These are phyloP conservation scores for Eucalyptus lansdowneana DNA, from an alignment of 345 rosid species.

Conservation along the genomic window DNA sequence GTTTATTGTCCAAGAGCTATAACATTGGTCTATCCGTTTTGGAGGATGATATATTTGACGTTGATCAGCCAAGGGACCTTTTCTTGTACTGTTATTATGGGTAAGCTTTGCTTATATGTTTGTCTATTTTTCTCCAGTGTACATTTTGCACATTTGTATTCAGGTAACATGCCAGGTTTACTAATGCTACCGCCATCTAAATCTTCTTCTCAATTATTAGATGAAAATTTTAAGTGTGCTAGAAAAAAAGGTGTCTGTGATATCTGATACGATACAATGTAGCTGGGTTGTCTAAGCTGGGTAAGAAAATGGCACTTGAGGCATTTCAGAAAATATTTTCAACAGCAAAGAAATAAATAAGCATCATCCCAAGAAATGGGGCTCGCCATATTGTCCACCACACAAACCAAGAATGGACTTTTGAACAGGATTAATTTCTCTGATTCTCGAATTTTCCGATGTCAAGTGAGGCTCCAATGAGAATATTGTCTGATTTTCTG, in stretches of 20 bases:
- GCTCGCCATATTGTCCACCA: background rate
- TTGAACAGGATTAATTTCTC: background rate
- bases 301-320: background rate
- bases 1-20: slow-evolving; percentile 65
- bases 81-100: slow-evolving; percentile 92
- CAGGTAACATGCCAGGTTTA: background rate
- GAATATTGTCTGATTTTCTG: background rate
- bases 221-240: background rate
- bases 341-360: background rate
- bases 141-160: background rate
- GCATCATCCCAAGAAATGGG: background rate
- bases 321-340: background rate
- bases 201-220: background rate
- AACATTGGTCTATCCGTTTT: slow-evolving; percentile 69
- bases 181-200: background rate
- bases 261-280: background rate
- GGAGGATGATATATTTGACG: slow-evolving; percentile 78
- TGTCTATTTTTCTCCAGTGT: background rate
- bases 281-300: background rate
- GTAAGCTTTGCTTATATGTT: slow-evolving; percentile 16
- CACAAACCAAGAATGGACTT: background rate
- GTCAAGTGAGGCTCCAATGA: background rate
- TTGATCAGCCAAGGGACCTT: slow-evolving; percentile 83
- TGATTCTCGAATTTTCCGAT: background rate
- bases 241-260: background rate